Evolutionary conservation across 257 asterid species (phyloP), one percentile per base, ranked within the genome.

Genomic region (Solanum piurae): DNA sequence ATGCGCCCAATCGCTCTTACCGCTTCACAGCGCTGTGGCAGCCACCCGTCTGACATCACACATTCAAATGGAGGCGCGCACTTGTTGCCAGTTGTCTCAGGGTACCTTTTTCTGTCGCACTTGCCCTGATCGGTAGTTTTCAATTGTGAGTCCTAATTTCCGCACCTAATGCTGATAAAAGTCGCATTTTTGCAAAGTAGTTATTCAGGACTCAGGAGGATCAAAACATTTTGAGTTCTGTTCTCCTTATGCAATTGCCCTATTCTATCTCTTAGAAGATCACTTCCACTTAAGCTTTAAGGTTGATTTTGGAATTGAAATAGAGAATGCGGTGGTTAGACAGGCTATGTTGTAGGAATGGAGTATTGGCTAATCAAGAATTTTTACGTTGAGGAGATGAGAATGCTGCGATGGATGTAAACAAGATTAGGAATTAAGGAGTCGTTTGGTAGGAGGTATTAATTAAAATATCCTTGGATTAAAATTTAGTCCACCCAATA

Each of bases 71-170:
- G 89, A 88, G 87, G 91, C 91, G 20, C 89, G 91, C 58, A 73
- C 90, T 69, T 89, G 87, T 80, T 83, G 90, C 89, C 90, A 91
- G 89, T 82, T 89, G 90, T 89, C 90, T 75, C 93, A 88, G 90
- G 91, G 90, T 91, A 88, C 87, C 90, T 84, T 87, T 72, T 90
- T 89, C 90, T 91, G 86, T 90, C 89, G 90, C 89, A 89, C 87
- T 89, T 91, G 90, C 88, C 88, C 91, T 86, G 90, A 87, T 89
- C 89, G 90, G 87, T 91, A 88, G 86, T 89, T 80, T 71, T 46
- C 71, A 86, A 73, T 31, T 49, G 88, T 86, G 88, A 86, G 88
- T 86, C 88, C 88, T 73, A 46, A 29, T 71, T 68, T 86, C 72
- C 71, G 49, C 80, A 49, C 25, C 64, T 55, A 55, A 55, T 55